phyloP scores from a whole-genome alignment of 2,329 filamentous ascomycete species.

The Botrytis hyacinthi region DNA sequence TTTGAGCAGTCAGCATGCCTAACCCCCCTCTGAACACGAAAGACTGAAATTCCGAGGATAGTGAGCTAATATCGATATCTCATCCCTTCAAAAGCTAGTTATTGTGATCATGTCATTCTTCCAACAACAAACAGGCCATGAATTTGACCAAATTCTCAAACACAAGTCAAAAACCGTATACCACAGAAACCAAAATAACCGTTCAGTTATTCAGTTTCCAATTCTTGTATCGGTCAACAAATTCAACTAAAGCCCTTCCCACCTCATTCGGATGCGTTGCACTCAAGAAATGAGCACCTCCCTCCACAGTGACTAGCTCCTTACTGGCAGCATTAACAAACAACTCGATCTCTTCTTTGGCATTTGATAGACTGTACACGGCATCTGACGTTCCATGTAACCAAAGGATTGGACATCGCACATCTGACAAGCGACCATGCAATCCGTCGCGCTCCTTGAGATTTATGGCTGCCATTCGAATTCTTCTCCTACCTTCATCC shows the following conservation, averaged over 20 bases:
- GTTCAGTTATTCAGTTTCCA: not conserved
- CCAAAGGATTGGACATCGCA: conserved; percentile 54
- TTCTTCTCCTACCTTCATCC: conserved; percentile 50
- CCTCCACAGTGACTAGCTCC: conserved; percentile 45
- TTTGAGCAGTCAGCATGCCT: not conserved
- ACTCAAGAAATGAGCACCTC: conserved; percentile 50
- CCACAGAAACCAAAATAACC: not conserved
- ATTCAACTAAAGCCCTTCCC: conserved; percentile 23
- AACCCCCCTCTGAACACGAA: not conserved
- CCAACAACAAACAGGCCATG: not conserved
- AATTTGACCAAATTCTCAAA: not conserved
- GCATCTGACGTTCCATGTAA: conserved; percentile 44
- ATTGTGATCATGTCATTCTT: not conserved
- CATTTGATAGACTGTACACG: conserved; percentile 44
- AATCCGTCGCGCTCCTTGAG: conserved; percentile 50
- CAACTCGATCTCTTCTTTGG: conserved; percentile 50
- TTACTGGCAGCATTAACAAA: conserved; percentile 48
- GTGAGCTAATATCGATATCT: not conserved
- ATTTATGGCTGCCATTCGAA: conserved; percentile 47
- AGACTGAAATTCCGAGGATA: not conserved
- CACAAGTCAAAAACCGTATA: not conserved
- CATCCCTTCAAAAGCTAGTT: not conserved
- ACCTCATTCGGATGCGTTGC: conserved; percentile 33
- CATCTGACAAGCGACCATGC: conserved; percentile 45
- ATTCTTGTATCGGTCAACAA: conserved; percentile 16